phyloP scores from a whole-genome alignment of 257 asterid species.

The Ophiorrhiza pumila region DNA sequence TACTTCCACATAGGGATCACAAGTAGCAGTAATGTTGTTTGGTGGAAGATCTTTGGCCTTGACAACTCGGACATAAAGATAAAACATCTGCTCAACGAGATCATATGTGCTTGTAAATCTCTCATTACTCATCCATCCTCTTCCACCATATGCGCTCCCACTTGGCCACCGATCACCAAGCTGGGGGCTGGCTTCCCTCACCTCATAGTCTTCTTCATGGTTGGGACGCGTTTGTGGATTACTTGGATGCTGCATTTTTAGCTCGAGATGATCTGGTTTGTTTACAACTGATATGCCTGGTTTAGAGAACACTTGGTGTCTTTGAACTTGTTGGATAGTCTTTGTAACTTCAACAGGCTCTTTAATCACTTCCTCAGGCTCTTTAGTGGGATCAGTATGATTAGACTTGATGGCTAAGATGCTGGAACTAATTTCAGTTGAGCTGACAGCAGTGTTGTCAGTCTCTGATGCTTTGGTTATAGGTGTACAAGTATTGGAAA shows the following conservation, averaged over 20 bases:
- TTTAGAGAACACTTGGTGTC: slow-evolving; percentile 37
- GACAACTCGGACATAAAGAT: slow-evolving; percentile 67
- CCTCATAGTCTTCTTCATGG: slow-evolving; percentile 50
- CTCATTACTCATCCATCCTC: slow-evolving; percentile 57
- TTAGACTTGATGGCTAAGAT: slow-evolving; percentile 12
- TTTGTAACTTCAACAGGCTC: slow-evolving; percentile 28
- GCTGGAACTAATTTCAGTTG: slow-evolving; percentile 13
- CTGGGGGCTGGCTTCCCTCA: slow-evolving; percentile 56
- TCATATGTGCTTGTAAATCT: slow-evolving; percentile 50
- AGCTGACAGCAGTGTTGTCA: slow-evolving; percentile 13
- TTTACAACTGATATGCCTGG: slow-evolving; percentile 31
- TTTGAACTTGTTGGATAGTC: slow-evolving; percentile 34
- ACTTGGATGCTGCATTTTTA: slow-evolving; percentile 42
- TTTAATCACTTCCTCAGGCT: slow-evolving; percentile 16
- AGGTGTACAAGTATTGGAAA: slow-evolving; percentile 16
- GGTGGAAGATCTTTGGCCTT: slow-evolving; percentile 65
- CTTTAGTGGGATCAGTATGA: slow-evolving; percentile 16
- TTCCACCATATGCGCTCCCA: slow-evolving; percentile 29
- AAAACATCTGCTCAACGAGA: slow-evolving; percentile 72
- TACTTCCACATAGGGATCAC: slow-evolving; percentile 69
- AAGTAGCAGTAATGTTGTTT: slow-evolving; percentile 31
- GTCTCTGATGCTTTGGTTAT: slow-evolving; percentile 16
- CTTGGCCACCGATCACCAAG: slow-evolving; percentile 52
- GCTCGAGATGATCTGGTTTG: slow-evolving; percentile 25
- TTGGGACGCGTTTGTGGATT: slow-evolving; percentile 26